Evolutionary conservation across 805 yeast genomes (phyloP), one percentile per base, ranked within the genome.

Genomic region (Zygosaccharomyces siamensis): DNA sequence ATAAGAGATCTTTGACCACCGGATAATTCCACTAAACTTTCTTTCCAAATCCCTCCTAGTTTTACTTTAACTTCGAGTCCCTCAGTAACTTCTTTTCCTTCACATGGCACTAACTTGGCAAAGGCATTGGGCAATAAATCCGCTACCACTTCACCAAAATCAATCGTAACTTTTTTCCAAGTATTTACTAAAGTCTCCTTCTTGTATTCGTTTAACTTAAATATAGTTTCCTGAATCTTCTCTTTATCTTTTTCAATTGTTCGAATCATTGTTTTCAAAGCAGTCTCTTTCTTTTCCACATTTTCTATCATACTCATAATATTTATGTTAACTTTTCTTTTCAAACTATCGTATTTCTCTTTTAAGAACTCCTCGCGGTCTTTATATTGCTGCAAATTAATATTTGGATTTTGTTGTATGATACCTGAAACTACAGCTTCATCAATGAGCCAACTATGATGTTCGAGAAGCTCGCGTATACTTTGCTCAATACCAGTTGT

Each of bases 1-100:
- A 92, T 87, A 54, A 95, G 77, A 1, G 98, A 93, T 57, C 98
- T 72, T 67, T 93, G 99, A 16, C 99, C 99, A 48, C 99, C 99
- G 5, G 96, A 87, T 39, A 93, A 74, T 69, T 93, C 99, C 8
- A 89, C 95, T 52, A 93, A 75, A 60, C 96, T 86, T 58, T 90
- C 96, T 63, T 92, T 93, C 99, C 99, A 93, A 4, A 92, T 88
- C 39, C 78, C 81, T 3, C 99, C 99, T 12, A 93, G 72, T 62
- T 86, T 82, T 1, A 93, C 98, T 60, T 82, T 84, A 21, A 93
- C 93, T 62, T 88, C 96, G 12, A 93, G 73, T 16, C 99, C 99
- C 56, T 85, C 80, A 0, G 96, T 86, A 7, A 93, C 86, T 60
- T 88, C 95, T 59, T 77, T 76, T n/a, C 80, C 79, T 55, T 89